phyloP scores from a whole-genome alignment of 257 asterid genomes.

The Salvia splendens region DNA sequence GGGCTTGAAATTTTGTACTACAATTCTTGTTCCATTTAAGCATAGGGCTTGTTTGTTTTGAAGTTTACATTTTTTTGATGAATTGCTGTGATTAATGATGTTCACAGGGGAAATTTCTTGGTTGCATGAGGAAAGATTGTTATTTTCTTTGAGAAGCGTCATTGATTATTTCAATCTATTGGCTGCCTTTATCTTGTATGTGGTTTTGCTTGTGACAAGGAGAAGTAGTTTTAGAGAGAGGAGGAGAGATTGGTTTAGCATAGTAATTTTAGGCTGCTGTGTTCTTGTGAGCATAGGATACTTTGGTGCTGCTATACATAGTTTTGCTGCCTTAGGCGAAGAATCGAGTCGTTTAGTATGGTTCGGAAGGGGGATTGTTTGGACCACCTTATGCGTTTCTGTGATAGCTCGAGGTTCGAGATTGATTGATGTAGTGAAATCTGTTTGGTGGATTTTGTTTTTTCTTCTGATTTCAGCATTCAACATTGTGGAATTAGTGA shows the following conservation, averaged over 20 bases:
- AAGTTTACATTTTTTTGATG: not conserved
- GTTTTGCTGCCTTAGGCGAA: constrained; percentile 19
- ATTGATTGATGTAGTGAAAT: constrained; percentile 41
- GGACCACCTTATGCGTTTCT: constrained; percentile 54
- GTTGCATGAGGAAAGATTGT: constrained; percentile 43
- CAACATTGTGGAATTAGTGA: constrained; percentile 37
- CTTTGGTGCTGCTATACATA: constrained; percentile 38
- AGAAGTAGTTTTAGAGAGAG: constrained; percentile 28
- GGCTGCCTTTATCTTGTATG: constrained; percentile 38
- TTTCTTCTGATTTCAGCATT: constrained; percentile 48
- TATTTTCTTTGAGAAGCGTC: constrained; percentile 37
- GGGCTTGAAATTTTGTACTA: not conserved
- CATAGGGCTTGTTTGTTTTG: not conserved
- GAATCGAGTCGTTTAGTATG: constrained; percentile 29
- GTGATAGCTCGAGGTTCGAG: constrained; percentile 47
- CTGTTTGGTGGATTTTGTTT: constrained; percentile 59
- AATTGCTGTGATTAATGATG: constrained; percentile 16
- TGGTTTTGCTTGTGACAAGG: constrained; percentile 32
- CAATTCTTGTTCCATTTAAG: not conserved
- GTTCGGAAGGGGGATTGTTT: constrained; percentile 49
- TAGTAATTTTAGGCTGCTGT: constrained; percentile 39
- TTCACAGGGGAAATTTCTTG: constrained; percentile 48
- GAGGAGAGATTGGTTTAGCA: constrained; percentile 39
- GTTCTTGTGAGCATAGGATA: constrained; percentile 46
- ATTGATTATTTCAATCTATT: constrained; percentile 47